Evolutionary conservation across 208 protist genomes (phyloP).

Genomic region (Acanthamoeba culbertsoni): DNA sequence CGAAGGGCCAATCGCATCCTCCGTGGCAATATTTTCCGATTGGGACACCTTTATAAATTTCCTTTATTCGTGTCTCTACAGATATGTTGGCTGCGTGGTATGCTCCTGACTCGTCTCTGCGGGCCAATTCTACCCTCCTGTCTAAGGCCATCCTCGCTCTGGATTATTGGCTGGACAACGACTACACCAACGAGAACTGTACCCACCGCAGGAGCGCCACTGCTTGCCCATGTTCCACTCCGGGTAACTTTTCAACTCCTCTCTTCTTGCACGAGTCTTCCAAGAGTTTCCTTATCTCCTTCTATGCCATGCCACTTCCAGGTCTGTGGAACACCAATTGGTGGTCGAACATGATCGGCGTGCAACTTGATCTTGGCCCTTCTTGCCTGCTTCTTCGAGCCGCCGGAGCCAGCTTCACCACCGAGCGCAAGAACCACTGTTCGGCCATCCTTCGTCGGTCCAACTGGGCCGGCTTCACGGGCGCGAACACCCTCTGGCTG

Average conservation of each 20-base stretch:
- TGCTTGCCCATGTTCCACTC: background rate
- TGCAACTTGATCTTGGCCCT: background rate
- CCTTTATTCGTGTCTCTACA: background rate
- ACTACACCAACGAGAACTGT: conserved; percentile 42
- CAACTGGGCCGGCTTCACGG: background rate
- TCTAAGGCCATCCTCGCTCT: background rate
- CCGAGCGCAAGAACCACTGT: background rate
- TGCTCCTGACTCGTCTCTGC: background rate
- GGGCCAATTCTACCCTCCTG: background rate
- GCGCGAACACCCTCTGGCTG: conserved; percentile 20
- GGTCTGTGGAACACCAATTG: background rate
- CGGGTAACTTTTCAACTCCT: background rate
- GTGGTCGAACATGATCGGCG: conserved; percentile 24
- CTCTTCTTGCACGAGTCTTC: background rate
- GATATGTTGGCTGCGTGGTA: background rate
- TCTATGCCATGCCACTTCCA: background rate
- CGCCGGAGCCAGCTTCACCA: background rate
- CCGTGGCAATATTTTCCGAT: background rate
- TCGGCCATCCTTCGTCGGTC: background rate
- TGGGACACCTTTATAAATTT: background rate
- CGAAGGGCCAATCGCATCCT: background rate
- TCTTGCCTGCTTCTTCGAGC: background rate
- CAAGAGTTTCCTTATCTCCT: background rate
- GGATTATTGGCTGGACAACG: background rate
- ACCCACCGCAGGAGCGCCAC: background rate